Evolutionary conservation across 2,329 filamentous ascomycete species (phyloP), one percentile per base, ranked within the genome.

Genomic region (Claviceps quebecensis): DNA sequence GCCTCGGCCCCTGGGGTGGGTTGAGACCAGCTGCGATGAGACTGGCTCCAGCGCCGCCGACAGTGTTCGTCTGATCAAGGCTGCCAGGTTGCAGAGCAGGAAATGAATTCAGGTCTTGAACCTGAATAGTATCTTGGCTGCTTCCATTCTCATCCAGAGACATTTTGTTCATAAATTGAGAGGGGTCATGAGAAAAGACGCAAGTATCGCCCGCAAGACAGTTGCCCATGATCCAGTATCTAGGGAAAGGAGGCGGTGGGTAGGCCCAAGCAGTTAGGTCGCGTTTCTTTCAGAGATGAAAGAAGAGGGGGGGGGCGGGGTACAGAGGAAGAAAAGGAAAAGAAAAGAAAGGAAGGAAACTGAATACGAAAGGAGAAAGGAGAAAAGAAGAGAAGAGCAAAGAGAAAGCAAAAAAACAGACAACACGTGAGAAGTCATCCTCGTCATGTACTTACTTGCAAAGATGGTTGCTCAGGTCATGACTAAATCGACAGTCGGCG

Each of bases 111-210:
- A 84, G 83, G 66, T 95, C 90, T 60, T 90, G 84, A 43, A 95
- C 76, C 57, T 90, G 86, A 55, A 95, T 81, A 55, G 78, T 81
- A 4, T 79, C 78, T 46, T 82, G 76, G n/a, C 73, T 69, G 53
- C 78, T 75, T 58, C 74, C 74, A 53, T 78, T 72, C 45, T 81
- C 86, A 56, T 87, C 84, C 14, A 96, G 69, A 36, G 76, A 81
- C 56, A 98, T 77, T 59, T 86, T 86, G 61, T 84, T 88, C 69
- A 95, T 81, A 14, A 96, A 77, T 58, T 88, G 80, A 1, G 89
- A 81, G 2, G 93, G 93, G 60, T 98, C 93, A 67, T 98, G 93
- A 14, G 91, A 97, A 71, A 98, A 98, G 54, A 95, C 87, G 67
- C 93, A 98, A 3, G 88, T 90, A 52, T 89, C 84, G 38, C 93